These are phyloP conservation scores for Viola pubescens DNA, from an alignment of 441 rosid species.

Conservation along the genomic window DNA sequence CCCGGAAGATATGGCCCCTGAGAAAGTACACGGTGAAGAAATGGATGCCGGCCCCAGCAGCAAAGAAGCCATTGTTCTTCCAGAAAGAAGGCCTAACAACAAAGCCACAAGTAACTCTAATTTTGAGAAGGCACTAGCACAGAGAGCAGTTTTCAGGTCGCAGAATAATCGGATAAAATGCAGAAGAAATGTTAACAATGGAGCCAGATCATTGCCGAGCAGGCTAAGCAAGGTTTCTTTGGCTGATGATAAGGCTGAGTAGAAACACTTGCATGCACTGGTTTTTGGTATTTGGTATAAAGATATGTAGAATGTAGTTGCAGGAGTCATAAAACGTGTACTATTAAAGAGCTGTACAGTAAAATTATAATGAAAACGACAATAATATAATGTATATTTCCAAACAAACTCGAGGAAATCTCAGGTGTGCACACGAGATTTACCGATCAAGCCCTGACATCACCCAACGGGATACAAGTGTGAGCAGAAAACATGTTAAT, in stretches of 20 bases:
- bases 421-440: no score
- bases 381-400: no score
- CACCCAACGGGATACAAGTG: no score
- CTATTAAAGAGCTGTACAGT: no score
- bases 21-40: conserved; percentile 14
- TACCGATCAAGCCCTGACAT: no score
- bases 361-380: no score
- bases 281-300: background rate
- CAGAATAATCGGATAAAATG: conserved; percentile 23
- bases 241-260: conserved; percentile 28
- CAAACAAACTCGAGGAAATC: no score
- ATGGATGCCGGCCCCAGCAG: conserved; percentile 20
- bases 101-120: conserved; percentile 18
- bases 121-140: conserved; percentile 36
- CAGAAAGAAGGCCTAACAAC: conserved; percentile 16
- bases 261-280: background rate
- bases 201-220: conserved; percentile 27
- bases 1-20: conserved; percentile 27
- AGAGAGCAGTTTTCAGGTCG: conserved; percentile 35
- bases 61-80: conserved; percentile 12
- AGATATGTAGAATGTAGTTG: background rate
- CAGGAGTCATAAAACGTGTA: background rate
- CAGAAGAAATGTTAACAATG: conserved; percentile 15
- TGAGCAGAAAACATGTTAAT: no score
- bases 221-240: conserved; percentile 49